phyloP scores from a whole-genome alignment of 352 stramenopile genomes.

The Globisporangium heterothallicum region DNA sequence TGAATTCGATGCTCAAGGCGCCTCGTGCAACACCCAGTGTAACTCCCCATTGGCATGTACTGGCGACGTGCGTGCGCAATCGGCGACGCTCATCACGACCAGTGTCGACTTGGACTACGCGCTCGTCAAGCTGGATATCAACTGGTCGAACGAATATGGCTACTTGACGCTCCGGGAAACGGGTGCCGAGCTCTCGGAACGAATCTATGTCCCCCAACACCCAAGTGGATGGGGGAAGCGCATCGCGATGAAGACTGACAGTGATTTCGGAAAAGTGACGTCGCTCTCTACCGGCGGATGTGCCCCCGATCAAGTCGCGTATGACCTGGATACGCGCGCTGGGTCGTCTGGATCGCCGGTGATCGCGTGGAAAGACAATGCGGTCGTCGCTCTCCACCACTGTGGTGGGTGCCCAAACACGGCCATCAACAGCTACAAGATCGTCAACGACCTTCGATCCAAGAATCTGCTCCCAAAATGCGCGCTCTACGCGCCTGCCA shows the following conservation, averaged over 20 bases:
- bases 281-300: constrained; percentile 40
- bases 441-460: constrained; percentile 43
- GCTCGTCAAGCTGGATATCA: constrained; percentile 57
- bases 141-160: constrained; percentile 38
- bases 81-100: constrained; percentile 33
- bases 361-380: constrained; percentile 49
- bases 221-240: constrained; percentile 61
- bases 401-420: constrained; percentile 75
- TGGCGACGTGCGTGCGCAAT: constrained; percentile 26
- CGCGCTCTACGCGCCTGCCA: constrained; percentile 21
- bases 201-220: constrained; percentile 63
- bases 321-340: constrained; percentile 63
- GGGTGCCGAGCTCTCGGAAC: constrained; percentile 39
- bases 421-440: constrained; percentile 60
- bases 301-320: constrained; percentile 46
- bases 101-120: constrained; percentile 48
- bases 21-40: constrained; percentile 33
- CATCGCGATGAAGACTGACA: constrained; percentile 50
- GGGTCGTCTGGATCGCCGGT: constrained; percentile 70
- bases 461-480: constrained; percentile 36
- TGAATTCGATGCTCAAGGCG: constrained; percentile 56
- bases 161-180: constrained; percentile 49
- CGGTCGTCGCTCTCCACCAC: constrained; percentile 64
- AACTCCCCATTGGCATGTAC: constrained; percentile 22
- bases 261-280: constrained; percentile 30